These are phyloP conservation scores for Dothistroma septosporum DNA, from an alignment of 2,329 filamentous ascomycete genomes.

Conservation along the genomic window DNA sequence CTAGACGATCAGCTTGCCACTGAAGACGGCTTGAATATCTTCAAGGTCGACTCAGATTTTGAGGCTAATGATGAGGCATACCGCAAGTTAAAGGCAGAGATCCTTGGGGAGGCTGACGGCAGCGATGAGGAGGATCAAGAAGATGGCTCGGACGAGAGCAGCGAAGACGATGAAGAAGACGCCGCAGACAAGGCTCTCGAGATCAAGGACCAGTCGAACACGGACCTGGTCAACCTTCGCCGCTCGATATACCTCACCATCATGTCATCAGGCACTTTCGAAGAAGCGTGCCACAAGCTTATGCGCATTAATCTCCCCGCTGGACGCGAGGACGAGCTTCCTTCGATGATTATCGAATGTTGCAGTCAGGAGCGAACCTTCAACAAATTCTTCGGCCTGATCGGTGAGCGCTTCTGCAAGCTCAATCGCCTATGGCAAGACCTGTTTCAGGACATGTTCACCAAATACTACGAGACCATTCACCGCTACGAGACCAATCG, in stretches of 20 bases:
- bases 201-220: slow-evolving; percentile 97
- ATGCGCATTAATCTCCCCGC: slow-evolving; percentile 80
- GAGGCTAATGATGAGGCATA: slow-evolving; percentile 90
- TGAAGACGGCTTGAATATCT: slow-evolving; percentile 86
- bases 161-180: slow-evolving; percentile 56
- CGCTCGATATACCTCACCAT: slow-evolving; percentile 96
- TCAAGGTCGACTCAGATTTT: slow-evolving; percentile 88
- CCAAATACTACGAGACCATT: slow-evolving; percentile 94
- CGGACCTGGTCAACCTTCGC: slow-evolving; percentile 87
- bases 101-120: slow-evolving; percentile 73
- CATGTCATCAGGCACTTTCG: slow-evolving; percentile 92
- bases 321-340: slow-evolving; percentile 83
- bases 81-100: slow-evolving; percentile 84
- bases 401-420: slow-evolving; percentile 92
- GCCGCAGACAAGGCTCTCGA: slow-evolving; percentile 76
- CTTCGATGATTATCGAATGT: slow-evolving; percentile 95
- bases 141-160: slow-evolving; percentile 52
- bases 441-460: slow-evolving; percentile 84
- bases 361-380: slow-evolving; percentile 96
- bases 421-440: slow-evolving; percentile 93
- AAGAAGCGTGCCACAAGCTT: slow-evolving; percentile 95
- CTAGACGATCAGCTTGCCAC: slow-evolving; percentile 80
- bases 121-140: slow-evolving; percentile 75
- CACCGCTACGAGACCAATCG: slow-evolving; percentile 96
- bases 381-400: slow-evolving; percentile 93